Conservation (phyloP, 2,329 filamentous ascomycete species). For the Stemphylium beticola region DNA sequence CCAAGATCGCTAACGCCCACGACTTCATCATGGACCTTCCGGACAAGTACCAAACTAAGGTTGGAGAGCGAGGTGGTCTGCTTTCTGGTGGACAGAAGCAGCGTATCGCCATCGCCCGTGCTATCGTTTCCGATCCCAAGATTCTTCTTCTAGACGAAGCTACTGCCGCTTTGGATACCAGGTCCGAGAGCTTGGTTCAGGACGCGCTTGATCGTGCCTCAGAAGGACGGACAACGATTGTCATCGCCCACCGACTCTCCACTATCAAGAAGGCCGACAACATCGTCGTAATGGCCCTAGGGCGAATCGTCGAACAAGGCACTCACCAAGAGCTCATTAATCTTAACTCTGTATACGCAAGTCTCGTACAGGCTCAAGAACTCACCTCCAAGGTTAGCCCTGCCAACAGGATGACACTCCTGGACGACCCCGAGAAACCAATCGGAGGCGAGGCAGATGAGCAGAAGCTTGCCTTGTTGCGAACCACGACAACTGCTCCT, state of each 20-base stretch:
- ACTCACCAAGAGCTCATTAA: conserved; percentile 81
- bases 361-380: conserved; percentile 85
- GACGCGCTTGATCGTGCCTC: conserved; percentile 87
- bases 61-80: conserved; percentile 93
- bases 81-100: conserved; percentile 96
- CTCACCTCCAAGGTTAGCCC: conserved; percentile 36
- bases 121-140: conserved; percentile 89
- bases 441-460: conserved; percentile 19
- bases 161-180: conserved; percentile 90
- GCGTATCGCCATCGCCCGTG: conserved; percentile 91
- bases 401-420: conserved; percentile 27
- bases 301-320: conserved; percentile 90
- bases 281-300: conserved; percentile 89
- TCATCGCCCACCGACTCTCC: conserved; percentile 92
- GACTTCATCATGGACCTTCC: conserved; percentile 85
- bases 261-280: conserved; percentile 95
- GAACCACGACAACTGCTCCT: conserved; percentile 54
- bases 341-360: conserved; percentile 75
- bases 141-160: conserved; percentile 93
- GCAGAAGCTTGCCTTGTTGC: conserved; percentile 37
- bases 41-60: conserved; percentile 89
- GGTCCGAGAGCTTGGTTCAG: conserved; percentile 93
- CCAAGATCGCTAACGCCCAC: conserved; percentile 91
- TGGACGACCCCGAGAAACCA: conserved; percentile 28
- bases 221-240: conserved; percentile 88